Percentiles rank a stretch among this genome's conserved stretches.
Conservation (phyloP, 2,329 filamentous ascomycete species). For the Xylariaceae sp. region DNA sequence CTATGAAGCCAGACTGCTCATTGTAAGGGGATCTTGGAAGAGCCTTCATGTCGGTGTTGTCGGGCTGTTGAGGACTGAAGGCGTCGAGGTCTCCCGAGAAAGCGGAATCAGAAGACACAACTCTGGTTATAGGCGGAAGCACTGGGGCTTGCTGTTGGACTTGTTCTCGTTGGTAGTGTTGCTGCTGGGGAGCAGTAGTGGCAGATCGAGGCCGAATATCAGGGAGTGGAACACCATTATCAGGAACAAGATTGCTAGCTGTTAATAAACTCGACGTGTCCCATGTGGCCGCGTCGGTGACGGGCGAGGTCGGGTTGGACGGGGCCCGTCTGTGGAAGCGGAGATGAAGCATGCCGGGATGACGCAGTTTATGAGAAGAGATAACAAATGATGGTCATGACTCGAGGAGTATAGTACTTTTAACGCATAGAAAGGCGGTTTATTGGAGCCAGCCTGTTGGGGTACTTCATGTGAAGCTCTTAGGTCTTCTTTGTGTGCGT, state of each 20-base stretch:
- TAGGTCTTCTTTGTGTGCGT: too few species aligned
- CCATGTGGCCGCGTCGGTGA: conserved; percentile 44
- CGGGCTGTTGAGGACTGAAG: conserved; percentile 3
- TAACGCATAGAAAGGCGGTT: not conserved
- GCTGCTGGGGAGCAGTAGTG: conserved; percentile 29
- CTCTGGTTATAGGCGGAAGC: conserved; percentile 46
- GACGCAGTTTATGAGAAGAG: not conserved
- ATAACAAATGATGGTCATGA: too few species aligned
- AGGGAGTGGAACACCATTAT: conserved; percentile 43
- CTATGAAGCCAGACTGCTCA: conserved; percentile 48
- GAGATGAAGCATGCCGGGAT: conserved; percentile 46
- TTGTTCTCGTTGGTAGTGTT: conserved; percentile 37
- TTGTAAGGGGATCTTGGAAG: conserved; percentile 34
- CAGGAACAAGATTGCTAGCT: conserved; percentile 38
- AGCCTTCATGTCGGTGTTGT: conserved; percentile 24
- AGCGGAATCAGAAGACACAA: conserved; percentile 40
- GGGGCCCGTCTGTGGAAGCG: conserved; percentile 56
- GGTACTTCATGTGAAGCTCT: too few species aligned
- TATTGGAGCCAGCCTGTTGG: not conserved
- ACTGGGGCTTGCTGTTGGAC: conserved; percentile 25
- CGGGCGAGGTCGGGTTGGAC: conserved; percentile 53
- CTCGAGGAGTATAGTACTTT: not conserved
- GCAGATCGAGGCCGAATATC: conserved; percentile 38
- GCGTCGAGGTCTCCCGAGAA: conserved; percentile 19
- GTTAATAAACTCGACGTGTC: conserved; percentile 37